phyloP scores from a whole-genome alignment of 2,329 filamentous ascomycete species.

The Cladophialophora psammophila region DNA sequence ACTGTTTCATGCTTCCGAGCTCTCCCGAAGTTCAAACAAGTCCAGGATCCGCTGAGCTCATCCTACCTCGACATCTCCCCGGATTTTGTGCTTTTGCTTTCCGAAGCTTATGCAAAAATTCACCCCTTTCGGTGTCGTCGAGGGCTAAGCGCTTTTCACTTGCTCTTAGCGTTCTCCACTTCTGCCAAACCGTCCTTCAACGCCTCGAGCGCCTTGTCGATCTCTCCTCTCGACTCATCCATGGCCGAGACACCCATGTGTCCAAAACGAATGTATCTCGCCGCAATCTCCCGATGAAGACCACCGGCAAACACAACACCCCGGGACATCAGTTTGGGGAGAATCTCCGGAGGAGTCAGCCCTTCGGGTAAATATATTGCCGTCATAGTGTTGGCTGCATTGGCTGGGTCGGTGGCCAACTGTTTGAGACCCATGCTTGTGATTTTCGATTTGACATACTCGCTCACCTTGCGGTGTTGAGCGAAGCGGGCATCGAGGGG shows the following conservation, averaged over 20 bases:
- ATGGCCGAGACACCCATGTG: constrained; percentile 97
- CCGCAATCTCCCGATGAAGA: constrained; percentile 92
- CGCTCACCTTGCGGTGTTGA: constrained; percentile 77
- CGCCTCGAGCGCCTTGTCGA: constrained; percentile 82
- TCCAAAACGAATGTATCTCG: constrained; percentile 93
- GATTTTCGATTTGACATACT: constrained; percentile 85
- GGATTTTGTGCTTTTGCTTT: neutral
- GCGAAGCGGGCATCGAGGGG: constrained; percentile 84
- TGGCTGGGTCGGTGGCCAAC: constrained; percentile 81
- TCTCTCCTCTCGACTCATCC: constrained; percentile 78
- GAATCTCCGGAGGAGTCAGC: constrained; percentile 78
- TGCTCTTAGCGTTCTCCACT: constrained; percentile 67
- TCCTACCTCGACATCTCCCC: neutral
- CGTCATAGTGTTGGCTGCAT: constrained; percentile 97
- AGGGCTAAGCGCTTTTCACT: neutral
- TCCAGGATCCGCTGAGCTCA: neutral
- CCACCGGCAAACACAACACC: constrained; percentile 95
- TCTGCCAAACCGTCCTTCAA: constrained; percentile 77
- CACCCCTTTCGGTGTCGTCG: neutral
- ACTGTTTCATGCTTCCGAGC: neutral
- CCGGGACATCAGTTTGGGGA: constrained; percentile 84
- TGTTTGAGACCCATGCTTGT: constrained; percentile 84
- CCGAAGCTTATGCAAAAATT: neutral
- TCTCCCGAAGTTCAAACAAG: neutral
- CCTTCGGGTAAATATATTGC: constrained; percentile 92